Percentiles rank a stretch among this genome's conserved stretches.
Evolutionary conservation across 1,284 basidiomycete species (phyloP).

Genomic region (Sparassis latifolia): DNA sequence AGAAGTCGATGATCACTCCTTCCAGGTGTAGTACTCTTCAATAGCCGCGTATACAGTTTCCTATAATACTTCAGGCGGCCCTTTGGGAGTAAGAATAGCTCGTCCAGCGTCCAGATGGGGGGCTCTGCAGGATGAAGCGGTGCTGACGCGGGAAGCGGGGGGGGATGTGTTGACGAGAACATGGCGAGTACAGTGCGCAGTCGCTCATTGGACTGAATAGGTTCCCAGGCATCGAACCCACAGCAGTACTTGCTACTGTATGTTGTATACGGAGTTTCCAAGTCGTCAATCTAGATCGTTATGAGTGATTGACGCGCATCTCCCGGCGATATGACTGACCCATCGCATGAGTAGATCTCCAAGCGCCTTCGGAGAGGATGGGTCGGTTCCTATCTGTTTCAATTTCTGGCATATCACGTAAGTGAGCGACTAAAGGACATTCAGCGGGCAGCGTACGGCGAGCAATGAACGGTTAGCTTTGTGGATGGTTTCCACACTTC

Average conservation of each 20-base stretch:
- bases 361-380: slow-evolving; percentile 90
- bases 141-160: slow-evolving; percentile 39
- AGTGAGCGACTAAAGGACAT: slow-evolving; percentile 21
- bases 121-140: slow-evolving; percentile 32
- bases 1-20: slow-evolving; percentile 84
- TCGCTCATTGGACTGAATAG: slow-evolving; percentile 70
- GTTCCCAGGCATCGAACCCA: slow-evolving; percentile 82
- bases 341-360: slow-evolving; percentile 97
- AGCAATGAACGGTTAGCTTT: slow-evolving; percentile 84
- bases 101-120: slow-evolving; percentile 78
- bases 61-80: slow-evolving; percentile 87
- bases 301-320: neutral
- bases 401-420: slow-evolving; percentile 60
- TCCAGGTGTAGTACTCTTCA: slow-evolving; percentile 86
- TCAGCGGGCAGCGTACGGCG: slow-evolving; percentile 72
- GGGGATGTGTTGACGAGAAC: slow-evolving; percentile 63
- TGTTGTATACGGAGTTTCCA: slow-evolving; percentile 80
- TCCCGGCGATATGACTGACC: slow-evolving; percentile 51
- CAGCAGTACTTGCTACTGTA: slow-evolving; percentile 72
- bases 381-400: slow-evolving; percentile 90
- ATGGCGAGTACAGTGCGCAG: slow-evolving; percentile 64
- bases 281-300: slow-evolving; percentile 71
- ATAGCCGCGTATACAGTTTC: slow-evolving; percentile 81
- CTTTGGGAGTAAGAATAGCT: slow-evolving; percentile 83
- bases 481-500: slow-evolving; percentile 88